phyloP scores from a whole-genome alignment of 140 eudicot genomes.

The Ambrosia hybrid region DNA sequence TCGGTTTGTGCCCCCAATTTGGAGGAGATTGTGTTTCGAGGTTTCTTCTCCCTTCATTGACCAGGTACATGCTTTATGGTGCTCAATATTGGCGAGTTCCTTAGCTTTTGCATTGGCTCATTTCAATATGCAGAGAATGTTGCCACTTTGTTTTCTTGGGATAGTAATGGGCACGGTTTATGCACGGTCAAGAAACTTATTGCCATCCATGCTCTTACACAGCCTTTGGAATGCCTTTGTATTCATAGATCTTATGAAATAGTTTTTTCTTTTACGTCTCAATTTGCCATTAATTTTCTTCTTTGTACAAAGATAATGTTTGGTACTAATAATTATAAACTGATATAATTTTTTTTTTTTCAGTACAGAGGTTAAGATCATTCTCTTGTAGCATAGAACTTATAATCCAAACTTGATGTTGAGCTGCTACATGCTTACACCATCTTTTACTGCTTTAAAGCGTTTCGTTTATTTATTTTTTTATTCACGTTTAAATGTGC shows the following conservation, averaged over 20 bases:
- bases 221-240: slow-evolving; percentile 78
- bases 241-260: slow-evolving; percentile 51
- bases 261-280: slow-evolving; percentile 24
- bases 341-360: not conserved
- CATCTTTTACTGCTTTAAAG: too few species aligned
- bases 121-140: slow-evolving; percentile 74
- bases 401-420: not conserved
- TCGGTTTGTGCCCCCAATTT: slow-evolving; percentile 74
- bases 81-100: slow-evolving; percentile 53
- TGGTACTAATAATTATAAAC: not conserved
- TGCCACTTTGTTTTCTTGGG: slow-evolving; percentile 80
- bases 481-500: too few species aligned
- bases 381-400: slow-evolving; percentile 1
- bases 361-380: too few species aligned
- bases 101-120: slow-evolving; percentile 69
- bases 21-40: slow-evolving; percentile 88
- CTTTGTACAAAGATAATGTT: slow-evolving; percentile 20
- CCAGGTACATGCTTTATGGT: slow-evolving; percentile 35
- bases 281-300: slow-evolving; percentile 9
- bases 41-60: too few species aligned
- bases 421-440: too few species aligned
- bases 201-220: slow-evolving; percentile 63
- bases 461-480: too few species aligned
- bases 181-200: slow-evolving; percentile 58
- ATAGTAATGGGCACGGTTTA: slow-evolving; percentile 59